Evolutionary conservation across 106 monocot genomes (phyloP).

Genomic region (Dendrobium chrysotoxum): DNA sequence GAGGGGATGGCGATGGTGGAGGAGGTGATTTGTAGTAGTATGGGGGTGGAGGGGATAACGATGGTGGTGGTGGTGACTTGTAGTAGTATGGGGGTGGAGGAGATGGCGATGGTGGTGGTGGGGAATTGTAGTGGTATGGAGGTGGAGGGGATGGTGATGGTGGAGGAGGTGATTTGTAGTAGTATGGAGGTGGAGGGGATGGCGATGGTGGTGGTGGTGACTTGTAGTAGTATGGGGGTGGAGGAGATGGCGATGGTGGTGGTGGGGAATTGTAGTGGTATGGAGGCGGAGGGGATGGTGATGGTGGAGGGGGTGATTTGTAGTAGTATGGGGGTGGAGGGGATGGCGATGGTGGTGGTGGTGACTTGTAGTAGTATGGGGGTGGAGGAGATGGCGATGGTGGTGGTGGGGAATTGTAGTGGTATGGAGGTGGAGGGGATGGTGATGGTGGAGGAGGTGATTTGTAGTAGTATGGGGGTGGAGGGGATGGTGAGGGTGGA

Average conservation of each 20-base stretch:
- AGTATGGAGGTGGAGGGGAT: slow-evolving; percentile 24
- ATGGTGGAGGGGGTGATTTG: slow-evolving; percentile 9
- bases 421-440: not conserved
- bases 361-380: not conserved
- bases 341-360: not conserved
- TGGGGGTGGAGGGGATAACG: no score
- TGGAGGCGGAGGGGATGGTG: not conserved
- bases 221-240: slow-evolving; percentile 22
- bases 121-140: slow-evolving; percentile 12
- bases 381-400: not conserved
- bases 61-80: no score
- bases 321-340: not conserved
- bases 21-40: no score
- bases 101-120: no score
- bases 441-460: slow-evolving; percentile 16
- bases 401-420: not conserved
- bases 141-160: slow-evolving; percentile 16
- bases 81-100: no score
- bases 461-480: slow-evolving; percentile 10
- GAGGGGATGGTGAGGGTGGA: not conserved
- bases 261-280: slow-evolving; percentile 6
- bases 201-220: slow-evolving; percentile 23
- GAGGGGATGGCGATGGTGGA: no score
- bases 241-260: not conserved
- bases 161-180: slow-evolving; percentile 26